Base-by-base conservation (phyloP, 2,329 filamentous ascomycete species). In the Macroventuria anomochaeta region DNA sequence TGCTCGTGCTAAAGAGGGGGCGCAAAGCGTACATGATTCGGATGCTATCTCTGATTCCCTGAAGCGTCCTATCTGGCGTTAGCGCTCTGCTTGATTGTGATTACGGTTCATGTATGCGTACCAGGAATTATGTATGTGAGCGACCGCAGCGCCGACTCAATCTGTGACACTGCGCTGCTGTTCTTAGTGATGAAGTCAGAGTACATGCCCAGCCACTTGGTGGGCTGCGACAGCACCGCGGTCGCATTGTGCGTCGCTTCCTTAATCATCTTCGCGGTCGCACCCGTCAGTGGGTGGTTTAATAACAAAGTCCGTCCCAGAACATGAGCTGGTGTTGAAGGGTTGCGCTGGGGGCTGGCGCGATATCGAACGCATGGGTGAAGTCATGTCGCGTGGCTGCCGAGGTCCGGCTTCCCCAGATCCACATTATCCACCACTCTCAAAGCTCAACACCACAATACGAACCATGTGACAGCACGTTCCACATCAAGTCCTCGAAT, bases 81-180 rank as follows among this genome's bases (percentile, higher is more conserved):
- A 76, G 65, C 34, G 51, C 33, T 11, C 21, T 42, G 2, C 23
- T 10, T 28, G 8, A 8, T 17, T 5, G 25, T 31, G 6, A 18
- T 18, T 11, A 5, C n/a, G 5, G n/a, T 1, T 3, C 5, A 3
- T 25, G 2, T 2, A 15, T 7, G 8, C 20, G 51, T 72, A 87
- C 89, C 93, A 53, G 93, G 95, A 42, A 97, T 95, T 62, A 99
- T 92, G 74, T 99, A 99, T 40, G 93, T 97, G 61, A 99, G 79
- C 23, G 92, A 96, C 32, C 95, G 87, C 70, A 99, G 79, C 12
- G 92, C 91, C 59, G 91, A 96, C 79, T 99, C 95, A 59, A 99
- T 93, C 79, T 96, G 93, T 42, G 91, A 91, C 46, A 99, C 92
- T 55, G 96, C 91, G 69, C 91, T 89, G 57, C 92, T 88, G 75